A percentile compares a stretch with the other conserved stretches of the same genome.
Conservation (phyloP, 768 basidiomycete species). For the Hygrocybe punicea region DNA sequence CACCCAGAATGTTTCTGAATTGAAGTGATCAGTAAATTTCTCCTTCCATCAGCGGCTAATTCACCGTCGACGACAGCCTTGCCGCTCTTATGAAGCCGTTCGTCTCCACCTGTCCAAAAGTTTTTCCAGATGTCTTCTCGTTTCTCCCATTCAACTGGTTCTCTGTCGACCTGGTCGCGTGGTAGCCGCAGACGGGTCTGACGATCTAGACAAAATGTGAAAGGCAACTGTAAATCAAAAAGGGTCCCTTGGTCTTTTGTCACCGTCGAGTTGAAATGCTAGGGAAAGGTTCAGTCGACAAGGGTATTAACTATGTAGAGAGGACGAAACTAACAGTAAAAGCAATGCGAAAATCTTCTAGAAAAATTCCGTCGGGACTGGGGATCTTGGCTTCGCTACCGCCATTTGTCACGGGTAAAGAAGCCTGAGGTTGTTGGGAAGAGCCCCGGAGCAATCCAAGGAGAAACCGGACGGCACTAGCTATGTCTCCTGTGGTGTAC, state of each 20-base stretch:
- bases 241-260: slow-evolving; percentile 43
- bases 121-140: slow-evolving; percentile 63
- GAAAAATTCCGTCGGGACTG: slow-evolving; percentile 59
- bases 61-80: slow-evolving; percentile 64
- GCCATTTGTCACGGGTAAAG: slow-evolving; percentile 19
- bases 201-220: slow-evolving; percentile 59
- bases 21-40: slow-evolving; percentile 7
- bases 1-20: slow-evolving; percentile 71
- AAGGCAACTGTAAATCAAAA: slow-evolving; percentile 56
- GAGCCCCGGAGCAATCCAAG: slow-evolving; percentile 63
- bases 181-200: slow-evolving; percentile 58
- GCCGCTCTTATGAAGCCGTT: slow-evolving; percentile 50
- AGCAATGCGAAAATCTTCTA: slow-evolving; percentile 89
- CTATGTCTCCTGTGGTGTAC: slow-evolving; percentile 86
- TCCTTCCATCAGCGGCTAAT: not conserved
- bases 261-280: slow-evolving; percentile 69
- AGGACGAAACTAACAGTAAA: slow-evolving; percentile 52
- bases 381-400: slow-evolving; percentile 24
- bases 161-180: slow-evolving; percentile 45
- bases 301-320: not conserved
- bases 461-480: slow-evolving; percentile 74
- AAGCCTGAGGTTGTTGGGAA: slow-evolving; percentile 12
- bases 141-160: slow-evolving; percentile 52
- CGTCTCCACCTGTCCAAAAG: slow-evolving; percentile 58
- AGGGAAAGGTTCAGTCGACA: not conserved